These are phyloP conservation scores for rapeseed (Brassica napus) DNA, from an alignment of 345 rosid species.

Conservation along the genomic window DNA sequence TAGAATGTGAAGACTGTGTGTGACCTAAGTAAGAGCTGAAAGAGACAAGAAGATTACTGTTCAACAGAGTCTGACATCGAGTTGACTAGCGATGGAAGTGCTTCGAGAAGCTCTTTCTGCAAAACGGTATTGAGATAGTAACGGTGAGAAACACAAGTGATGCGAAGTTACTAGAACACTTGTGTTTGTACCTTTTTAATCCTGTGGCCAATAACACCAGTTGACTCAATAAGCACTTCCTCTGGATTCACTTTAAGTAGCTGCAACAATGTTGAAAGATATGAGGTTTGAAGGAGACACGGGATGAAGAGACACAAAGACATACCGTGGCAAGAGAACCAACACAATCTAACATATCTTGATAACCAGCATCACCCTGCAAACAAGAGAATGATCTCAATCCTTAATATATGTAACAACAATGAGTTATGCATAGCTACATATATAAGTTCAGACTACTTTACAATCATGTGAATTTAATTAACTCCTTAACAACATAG, in stretches of 20 bases:
- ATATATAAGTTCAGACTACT: not conserved
- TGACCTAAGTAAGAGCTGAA: not conserved
- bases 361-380: conserved; percentile 96
- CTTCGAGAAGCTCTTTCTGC: conserved; percentile 76
- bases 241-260: conserved; percentile 59
- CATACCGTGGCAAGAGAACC: conserved; percentile 64
- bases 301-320: not conserved
- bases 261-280: conserved; percentile 40
- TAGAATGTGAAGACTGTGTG: not conserved
- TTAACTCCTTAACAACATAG: conserved; percentile 3
- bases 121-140: conserved; percentile 9
- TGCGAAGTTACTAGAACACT: not conserved
- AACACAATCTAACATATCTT: conserved; percentile 79
- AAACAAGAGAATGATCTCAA: not conserved
- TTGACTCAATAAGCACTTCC: conserved; percentile 84
- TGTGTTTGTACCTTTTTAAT: conserved; percentile 65
- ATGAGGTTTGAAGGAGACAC: not conserved
- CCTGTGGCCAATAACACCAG: conserved; percentile 93
- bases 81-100: conserved; percentile 70
- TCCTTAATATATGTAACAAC: not conserved
- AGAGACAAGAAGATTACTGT: conserved; percentile 48
- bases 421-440: no score
- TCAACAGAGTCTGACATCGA: conserved; percentile 60
- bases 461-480: not conserved
- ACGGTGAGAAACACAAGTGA: not conserved